These are phyloP conservation scores for Pestalotiopsis sp. DNA, from an alignment of 2,329 filamentous ascomycete genomes.

Conservation along the genomic window DNA sequence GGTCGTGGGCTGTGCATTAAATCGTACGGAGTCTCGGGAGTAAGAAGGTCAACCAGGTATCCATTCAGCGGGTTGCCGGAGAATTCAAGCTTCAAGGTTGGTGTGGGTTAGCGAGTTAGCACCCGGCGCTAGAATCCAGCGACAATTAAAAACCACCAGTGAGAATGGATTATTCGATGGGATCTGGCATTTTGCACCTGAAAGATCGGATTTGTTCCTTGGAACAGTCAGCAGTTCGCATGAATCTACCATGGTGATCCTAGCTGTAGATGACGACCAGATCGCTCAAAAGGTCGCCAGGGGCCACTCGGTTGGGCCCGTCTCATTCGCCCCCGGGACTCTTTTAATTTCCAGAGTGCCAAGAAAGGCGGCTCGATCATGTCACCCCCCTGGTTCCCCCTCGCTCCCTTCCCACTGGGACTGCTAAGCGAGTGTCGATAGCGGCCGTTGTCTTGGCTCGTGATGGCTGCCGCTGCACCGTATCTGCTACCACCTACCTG, in stretches of 20 bases:
- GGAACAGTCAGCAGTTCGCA: background rate
- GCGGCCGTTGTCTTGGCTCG: background rate
- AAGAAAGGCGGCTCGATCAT: background rate
- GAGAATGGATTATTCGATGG: background rate
- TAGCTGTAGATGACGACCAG: background rate
- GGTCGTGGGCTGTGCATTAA: no score
- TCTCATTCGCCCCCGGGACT: background rate
- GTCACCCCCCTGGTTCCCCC: background rate
- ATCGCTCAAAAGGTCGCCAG: background rate
- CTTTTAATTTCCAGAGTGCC: background rate
- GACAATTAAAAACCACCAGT: background rate
- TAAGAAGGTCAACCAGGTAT: background rate
- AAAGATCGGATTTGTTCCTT: background rate
- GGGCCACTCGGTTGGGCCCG: background rate
- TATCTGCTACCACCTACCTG: no score
- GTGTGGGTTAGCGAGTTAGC: background rate
- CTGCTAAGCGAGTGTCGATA: background rate
- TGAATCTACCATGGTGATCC: background rate
- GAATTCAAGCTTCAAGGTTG: background rate
- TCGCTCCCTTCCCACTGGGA: background rate
- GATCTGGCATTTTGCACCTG: background rate
- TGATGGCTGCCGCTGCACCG: background rate
- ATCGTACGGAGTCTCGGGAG: no score
- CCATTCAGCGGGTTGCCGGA: background rate
- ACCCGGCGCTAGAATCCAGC: background rate